Evolutionary conservation across 129 eudicot genomes (phyloP), one percentile per base, ranked within the genome.

Genomic region (Saposhnikovia divaricata): DNA sequence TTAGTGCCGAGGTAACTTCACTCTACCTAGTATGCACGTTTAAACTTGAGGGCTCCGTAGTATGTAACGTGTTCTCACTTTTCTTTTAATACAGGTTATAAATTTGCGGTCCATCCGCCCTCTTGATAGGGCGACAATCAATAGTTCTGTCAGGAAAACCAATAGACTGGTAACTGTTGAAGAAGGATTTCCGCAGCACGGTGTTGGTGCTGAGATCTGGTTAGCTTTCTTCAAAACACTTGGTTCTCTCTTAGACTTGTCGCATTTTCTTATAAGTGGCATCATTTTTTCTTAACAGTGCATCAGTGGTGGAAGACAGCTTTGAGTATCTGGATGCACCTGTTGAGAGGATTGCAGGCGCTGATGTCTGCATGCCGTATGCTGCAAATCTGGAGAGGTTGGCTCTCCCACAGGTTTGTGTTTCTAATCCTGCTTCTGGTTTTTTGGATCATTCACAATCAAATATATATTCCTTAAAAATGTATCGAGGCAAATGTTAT

Each of bases 181-280:
- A 76, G 98, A 95, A 86, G 97, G 94, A 34, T 95, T 95, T 34
- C 92, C 93, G 69, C 98, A 95, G 78, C 98, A 95, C 81, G 98
- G 98, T 50, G 90, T 95, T 77, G 98, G 98, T 44, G 98, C 98
- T 79, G 98, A 95, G 85, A 92, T 95, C 80, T 92, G 98, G 98
- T 94, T 31, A 75, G 21, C 18, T 72, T 77, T 78, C 11, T n/a
- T 73, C 10, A 43, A 14, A 12, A 12, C 76, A 42, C 37, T 73
- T 73, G 55, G 19, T 55, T 53, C 78, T 18, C 51, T 63, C 42
- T 28, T 16, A 9, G 57, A 47, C 6, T 6, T 21, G 23, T 5
- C 16, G 5, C 61, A 5, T 19, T 73, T 38, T 38, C 48, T 42
- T 15, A 57, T 59, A 8, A 37, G 59, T n/a, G 71, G 28, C 57